Evolutionary conservation across 345 rosid species (phyloP).

Genomic region (Salix udensis): DNA sequence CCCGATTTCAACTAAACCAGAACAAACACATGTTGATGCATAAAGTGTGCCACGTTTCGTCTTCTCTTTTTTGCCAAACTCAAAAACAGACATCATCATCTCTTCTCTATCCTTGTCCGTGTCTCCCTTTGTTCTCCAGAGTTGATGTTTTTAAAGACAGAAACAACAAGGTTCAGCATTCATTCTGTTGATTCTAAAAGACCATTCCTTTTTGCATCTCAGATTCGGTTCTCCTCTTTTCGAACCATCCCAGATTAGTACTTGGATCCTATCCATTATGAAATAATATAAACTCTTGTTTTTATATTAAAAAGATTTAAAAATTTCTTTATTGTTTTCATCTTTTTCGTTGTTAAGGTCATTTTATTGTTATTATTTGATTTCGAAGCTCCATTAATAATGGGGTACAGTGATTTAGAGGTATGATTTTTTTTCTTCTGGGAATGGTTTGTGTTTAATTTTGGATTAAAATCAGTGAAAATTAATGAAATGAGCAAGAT

Average conservation of each 20-base stretch:
- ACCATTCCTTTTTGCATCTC: background rate
- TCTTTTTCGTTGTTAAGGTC: background rate
- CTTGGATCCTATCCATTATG: conserved; percentile 37
- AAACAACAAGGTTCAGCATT: background rate
- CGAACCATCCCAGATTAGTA: conserved; percentile 17
- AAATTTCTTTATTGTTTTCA: conserved; percentile 13
- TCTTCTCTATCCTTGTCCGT: conserved; percentile 34
- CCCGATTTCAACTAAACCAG: too few species aligned
- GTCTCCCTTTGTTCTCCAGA: conserved; percentile 31
- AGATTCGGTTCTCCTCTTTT: conserved; percentile 39
- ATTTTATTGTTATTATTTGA: background rate
- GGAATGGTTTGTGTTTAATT: background rate
- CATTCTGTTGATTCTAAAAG: background rate
- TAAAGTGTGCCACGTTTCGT: conserved; percentile 54
- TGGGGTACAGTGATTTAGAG: background rate
- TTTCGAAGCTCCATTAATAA: conserved; percentile 13
- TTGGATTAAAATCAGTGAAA: background rate
- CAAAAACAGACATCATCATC: conserved; percentile 7
- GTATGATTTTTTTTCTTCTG: conserved; percentile 1
- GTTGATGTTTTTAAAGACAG: conserved; percentile 26
- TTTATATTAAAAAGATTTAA: conserved; percentile 19
- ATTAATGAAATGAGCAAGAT: background rate
- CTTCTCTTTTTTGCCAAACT: conserved; percentile 29
- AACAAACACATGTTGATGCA: conserved; percentile 16
- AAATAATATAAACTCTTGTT: background rate